Evolutionary conservation across 352 stramenopile species (phyloP).

Genomic region (Blastocystis sp.): DNA sequence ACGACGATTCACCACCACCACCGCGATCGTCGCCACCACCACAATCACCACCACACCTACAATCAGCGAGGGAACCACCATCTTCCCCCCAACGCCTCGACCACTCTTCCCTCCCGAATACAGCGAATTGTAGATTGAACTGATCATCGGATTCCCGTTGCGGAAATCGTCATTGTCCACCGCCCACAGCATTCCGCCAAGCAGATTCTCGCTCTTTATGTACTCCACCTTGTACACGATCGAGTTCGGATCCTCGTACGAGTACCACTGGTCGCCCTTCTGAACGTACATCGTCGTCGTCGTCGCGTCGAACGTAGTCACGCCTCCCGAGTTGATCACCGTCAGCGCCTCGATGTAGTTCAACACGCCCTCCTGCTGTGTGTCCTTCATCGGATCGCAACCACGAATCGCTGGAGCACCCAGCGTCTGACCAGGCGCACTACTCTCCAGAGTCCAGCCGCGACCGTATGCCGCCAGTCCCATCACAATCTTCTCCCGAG

Average conservation of each 20-base stretch:
- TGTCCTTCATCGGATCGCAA: slow-evolving; percentile 38
- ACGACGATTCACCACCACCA: neutral
- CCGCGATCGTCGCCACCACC: neutral
- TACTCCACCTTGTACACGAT: slow-evolving; percentile 46
- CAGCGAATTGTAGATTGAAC: neutral
- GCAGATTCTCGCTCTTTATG: slow-evolving; percentile 5
- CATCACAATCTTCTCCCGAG: slow-evolving; percentile 43
- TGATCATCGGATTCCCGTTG: slow-evolving; percentile 42
- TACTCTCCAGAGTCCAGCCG: slow-evolving; percentile 36
- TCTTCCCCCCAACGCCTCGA: neutral
- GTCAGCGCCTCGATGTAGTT: slow-evolving; percentile 42
- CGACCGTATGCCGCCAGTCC: slow-evolving; percentile 38
- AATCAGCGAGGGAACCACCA: neutral
- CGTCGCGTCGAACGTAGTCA: neutral
- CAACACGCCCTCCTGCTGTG: slow-evolving; percentile 31
- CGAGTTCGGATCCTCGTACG: slow-evolving; percentile 4
- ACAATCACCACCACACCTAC: neutral
- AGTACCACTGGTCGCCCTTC: slow-evolving; percentile 49
- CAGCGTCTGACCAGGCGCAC: neutral
- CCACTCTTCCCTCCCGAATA: neutral
- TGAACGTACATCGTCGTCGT: slow-evolving; percentile 45
- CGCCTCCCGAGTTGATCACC: neutral
- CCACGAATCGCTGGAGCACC: neutral
- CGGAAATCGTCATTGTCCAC: slow-evolving; percentile 52
- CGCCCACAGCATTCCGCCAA: slow-evolving; percentile 38